Percentiles rank a stretch among this genome's conserved stretches.
phyloP scores from a whole-genome alignment of 2,329 filamentous ascomycete species.

The Atkinsonella texensis region DNA sequence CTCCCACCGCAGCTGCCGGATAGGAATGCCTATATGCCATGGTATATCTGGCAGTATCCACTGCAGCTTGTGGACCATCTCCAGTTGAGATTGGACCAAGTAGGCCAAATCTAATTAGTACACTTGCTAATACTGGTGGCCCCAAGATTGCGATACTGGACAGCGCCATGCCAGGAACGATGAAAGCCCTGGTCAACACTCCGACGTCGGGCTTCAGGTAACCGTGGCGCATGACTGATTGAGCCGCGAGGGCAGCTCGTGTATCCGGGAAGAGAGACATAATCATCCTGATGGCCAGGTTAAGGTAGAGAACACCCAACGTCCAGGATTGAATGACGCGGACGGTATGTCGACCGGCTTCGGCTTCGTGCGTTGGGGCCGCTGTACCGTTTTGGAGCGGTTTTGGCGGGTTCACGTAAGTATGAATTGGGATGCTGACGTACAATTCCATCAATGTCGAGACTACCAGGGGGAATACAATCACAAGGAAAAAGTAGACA shows the following conservation, averaged over 20 bases:
- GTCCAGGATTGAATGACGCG: constrained; percentile 92
- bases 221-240: constrained; percentile 60
- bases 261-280: constrained; percentile 55
- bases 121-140: constrained; percentile 47
- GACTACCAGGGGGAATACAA: constrained; percentile 73
- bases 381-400: constrained; percentile 16
- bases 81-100: constrained; percentile 9
- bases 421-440: constrained; percentile 74
- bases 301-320: constrained; percentile 78
- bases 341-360: constrained; percentile 49
- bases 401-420: constrained; percentile 46
- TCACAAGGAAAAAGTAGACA: constrained; percentile 58
- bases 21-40: constrained; percentile 52
- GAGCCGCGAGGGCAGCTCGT: constrained; percentile 61
- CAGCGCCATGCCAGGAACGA: constrained; percentile 61
- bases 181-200: constrained; percentile 73
- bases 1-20: constrained; percentile 46
- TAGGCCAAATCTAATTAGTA: constrained; percentile 15
- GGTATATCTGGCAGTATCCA: constrained; percentile 17
- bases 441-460: constrained; percentile 80
- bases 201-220: constrained; percentile 68
- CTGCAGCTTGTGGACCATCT: constrained; percentile 16
- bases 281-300: constrained; percentile 61
- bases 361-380: constrained; percentile 6
- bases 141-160: constrained; percentile 48